Evolutionary conservation across 2,329 filamentous ascomycete genomes (phyloP).

Genomic region (Colletotrichum cuscutae): DNA sequence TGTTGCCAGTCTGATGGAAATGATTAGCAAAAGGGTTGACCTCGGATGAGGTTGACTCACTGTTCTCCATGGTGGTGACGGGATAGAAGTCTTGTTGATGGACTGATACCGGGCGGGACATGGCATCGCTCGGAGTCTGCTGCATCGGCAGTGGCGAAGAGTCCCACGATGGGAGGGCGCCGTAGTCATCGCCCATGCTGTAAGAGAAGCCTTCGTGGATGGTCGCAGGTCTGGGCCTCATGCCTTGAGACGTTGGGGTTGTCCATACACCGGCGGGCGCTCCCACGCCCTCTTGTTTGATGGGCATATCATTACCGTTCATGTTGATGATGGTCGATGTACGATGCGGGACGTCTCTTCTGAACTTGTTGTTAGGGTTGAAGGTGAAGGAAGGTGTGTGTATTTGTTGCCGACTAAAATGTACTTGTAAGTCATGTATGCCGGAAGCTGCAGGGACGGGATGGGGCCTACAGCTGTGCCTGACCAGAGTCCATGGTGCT

Average conservation of each 20-base stretch:
- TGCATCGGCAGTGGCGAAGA: slow-evolving; percentile 63
- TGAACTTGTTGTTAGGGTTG: slow-evolving; percentile 57
- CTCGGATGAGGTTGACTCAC: slow-evolving; percentile 49
- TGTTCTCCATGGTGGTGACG: slow-evolving; percentile 57
- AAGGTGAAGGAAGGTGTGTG: slow-evolving; percentile 62
- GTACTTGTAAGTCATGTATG: slow-evolving; percentile 49
- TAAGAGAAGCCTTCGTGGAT: slow-evolving; percentile 72
- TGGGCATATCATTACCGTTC: slow-evolving; percentile 61
- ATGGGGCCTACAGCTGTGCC: slow-evolving; percentile 60
- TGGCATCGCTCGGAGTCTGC: slow-evolving; percentile 60
- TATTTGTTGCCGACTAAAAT: slow-evolving; percentile 57
- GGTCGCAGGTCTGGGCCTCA: slow-evolving; percentile 65
- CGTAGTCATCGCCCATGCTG: slow-evolving; percentile 64
- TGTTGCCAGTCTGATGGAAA: slow-evolving; percentile 53
- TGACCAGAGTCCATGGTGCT: slow-evolving; percentile 63
- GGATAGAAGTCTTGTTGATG: slow-evolving; percentile 67
- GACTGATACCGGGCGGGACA: slow-evolving; percentile 65
- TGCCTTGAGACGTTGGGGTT: slow-evolving; percentile 61
- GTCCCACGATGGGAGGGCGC: slow-evolving; percentile 66
- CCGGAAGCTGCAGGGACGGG: slow-evolving; percentile 35
- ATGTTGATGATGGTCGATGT: slow-evolving; percentile 59
- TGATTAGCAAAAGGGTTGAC: slow-evolving; percentile 19
- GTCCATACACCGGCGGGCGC: slow-evolving; percentile 63
- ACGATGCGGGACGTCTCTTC: slow-evolving; percentile 55
- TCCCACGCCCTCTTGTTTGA: slow-evolving; percentile 58